phyloP scores from a whole-genome alignment of 768 basidiomycete species.

The Saitozyma podzolica region DNA sequence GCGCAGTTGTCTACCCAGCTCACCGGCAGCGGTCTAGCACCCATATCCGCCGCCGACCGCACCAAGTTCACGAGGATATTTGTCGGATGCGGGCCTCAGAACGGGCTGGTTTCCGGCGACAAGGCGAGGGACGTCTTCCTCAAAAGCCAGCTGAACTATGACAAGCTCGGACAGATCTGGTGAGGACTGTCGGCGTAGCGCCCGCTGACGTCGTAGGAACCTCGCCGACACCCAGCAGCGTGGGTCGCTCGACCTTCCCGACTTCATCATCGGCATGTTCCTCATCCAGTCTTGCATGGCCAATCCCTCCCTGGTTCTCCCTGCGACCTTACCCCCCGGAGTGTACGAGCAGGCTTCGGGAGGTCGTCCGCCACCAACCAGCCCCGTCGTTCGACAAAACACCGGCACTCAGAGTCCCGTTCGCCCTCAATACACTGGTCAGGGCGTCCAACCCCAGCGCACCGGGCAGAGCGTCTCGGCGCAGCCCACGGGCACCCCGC shows the following conservation, averaged over 20 bases:
- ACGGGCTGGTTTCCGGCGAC: conserved; percentile 76
- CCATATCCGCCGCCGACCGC: conserved; percentile 75
- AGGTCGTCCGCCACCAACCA: conserved; percentile 39
- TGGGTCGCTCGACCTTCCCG: conserved; percentile 80
- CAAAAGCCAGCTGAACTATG: conserved; percentile 82
- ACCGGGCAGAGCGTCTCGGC: conserved; percentile 59
- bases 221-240: conserved; percentile 93
- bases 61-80: conserved; percentile 81
- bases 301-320: conserved; percentile 68
- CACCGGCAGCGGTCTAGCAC: conserved; percentile 59
- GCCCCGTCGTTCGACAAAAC: conserved; percentile 37
- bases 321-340: conserved; percentile 72
- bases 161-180: conserved; percentile 92
- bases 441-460: conserved; percentile 40
- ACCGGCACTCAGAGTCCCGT: conserved; percentile 32
- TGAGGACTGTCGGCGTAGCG: conserved; percentile 49
- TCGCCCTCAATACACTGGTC: conserved; percentile 33
- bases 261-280: conserved; percentile 95
- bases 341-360: conserved; percentile 75
- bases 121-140: conserved; percentile 88
- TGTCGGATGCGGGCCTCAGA: conserved; percentile 66
- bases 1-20: conserved; percentile 60
- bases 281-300: conserved; percentile 92
- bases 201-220: conserved; percentile 60
- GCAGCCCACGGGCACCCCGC: conserved; percentile 13